Base-by-base conservation (phyloP, 495 filamentous ascomycete genomes). In the Aspergillus affinis region DNA sequence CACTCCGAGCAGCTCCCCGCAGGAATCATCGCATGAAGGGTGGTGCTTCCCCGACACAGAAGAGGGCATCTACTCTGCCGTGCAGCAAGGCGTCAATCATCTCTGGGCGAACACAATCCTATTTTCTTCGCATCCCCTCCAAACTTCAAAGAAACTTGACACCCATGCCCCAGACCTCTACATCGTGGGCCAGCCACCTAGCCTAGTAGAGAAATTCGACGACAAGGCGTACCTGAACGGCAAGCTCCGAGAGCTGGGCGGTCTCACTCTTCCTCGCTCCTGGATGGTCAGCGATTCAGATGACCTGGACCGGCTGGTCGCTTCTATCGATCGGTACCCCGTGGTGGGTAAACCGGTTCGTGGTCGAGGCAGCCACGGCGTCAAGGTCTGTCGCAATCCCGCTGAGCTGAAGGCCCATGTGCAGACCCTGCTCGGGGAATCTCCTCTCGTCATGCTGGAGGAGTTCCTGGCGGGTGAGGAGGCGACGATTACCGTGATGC, bases 21-120 rank as follows among this genome's bases (percentile, higher is more conserved):
- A 57, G 7, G 55, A 55, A 4, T 55, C 52, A 12, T 26, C 59
- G 5, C 13, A 74, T 58, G 46, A 67, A 46, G 70, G 69, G 12
- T 73, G 73, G 72, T 64, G 61, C 18, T 78, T 78, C 60, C 68
- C 75, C 17, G 75, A 78, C 56, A 71, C 70, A 13, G 70, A 72
- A 51, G 69, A 67, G 15, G 72, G 72, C 9, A 78, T 78, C 29
- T 41, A 59, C 20, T 65, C 63, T 3, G 75, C 75, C 3, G 53
- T 78, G 0, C 29, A 67, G 12, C 36, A 63, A 32, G 75, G 75
- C 6, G 72, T 69, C 0, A 78, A 73, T 7, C 72, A 75, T 58
- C 55, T 75, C 5, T 78, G 75, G 75, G 75, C 73, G 5, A 78
- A 75, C 52, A 75, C 75, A 1, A 72, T 73, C 53, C 48, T 75